Evolutionary conservation across 2,329 filamentous ascomycete genomes (phyloP).

Genomic region (Ophiosphaerella herpotricha): DNA sequence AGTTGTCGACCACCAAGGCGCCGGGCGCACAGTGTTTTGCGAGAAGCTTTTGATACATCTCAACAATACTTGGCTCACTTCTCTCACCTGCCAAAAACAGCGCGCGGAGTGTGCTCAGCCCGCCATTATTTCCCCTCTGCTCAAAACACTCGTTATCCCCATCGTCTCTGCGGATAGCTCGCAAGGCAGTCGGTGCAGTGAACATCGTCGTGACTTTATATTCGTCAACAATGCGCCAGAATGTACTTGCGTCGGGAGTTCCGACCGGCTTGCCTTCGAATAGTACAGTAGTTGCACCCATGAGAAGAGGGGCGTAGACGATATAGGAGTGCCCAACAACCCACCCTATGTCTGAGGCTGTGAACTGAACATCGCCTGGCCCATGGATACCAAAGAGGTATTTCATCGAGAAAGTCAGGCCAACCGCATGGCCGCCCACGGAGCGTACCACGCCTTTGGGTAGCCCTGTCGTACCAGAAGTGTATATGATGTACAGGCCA

Average conservation of each 20-base stretch:
- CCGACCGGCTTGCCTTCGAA: slow-evolving; percentile 95
- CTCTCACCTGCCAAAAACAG: slow-evolving; percentile 89
- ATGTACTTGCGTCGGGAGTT: slow-evolving; percentile 82
- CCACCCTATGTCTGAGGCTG: slow-evolving; percentile 89
- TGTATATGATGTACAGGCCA: slow-evolving; percentile 88
- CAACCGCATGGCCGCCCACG: slow-evolving; percentile 85
- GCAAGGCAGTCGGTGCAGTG: slow-evolving; percentile 84
- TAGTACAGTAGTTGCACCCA: slow-evolving; percentile 82
- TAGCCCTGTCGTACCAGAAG: slow-evolving; percentile 77
- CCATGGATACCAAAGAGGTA: slow-evolving; percentile 83
- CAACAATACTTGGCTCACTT: slow-evolving; percentile 83
- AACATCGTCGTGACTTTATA: slow-evolving; percentile 80
- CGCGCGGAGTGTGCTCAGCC: slow-evolving; percentile 71
- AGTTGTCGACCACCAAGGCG: slow-evolving; percentile 70
- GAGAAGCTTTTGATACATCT: slow-evolving; percentile 77
- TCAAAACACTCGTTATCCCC: slow-evolving; percentile 71
- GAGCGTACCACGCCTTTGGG: slow-evolving; percentile 85
- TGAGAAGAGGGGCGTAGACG: slow-evolving; percentile 82
- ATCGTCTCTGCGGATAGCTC: slow-evolving; percentile 86
- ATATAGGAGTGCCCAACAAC: slow-evolving; percentile 79
- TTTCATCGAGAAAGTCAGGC: slow-evolving; percentile 78
- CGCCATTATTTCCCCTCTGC: slow-evolving; percentile 67
- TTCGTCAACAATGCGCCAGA: slow-evolving; percentile 85
- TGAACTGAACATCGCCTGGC: slow-evolving; percentile 81
- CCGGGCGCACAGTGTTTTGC: slow-evolving; percentile 66